phyloP scores from a whole-genome alignment of 2,329 filamentous ascomycete species.

The Fusarium stilboides region DNA sequence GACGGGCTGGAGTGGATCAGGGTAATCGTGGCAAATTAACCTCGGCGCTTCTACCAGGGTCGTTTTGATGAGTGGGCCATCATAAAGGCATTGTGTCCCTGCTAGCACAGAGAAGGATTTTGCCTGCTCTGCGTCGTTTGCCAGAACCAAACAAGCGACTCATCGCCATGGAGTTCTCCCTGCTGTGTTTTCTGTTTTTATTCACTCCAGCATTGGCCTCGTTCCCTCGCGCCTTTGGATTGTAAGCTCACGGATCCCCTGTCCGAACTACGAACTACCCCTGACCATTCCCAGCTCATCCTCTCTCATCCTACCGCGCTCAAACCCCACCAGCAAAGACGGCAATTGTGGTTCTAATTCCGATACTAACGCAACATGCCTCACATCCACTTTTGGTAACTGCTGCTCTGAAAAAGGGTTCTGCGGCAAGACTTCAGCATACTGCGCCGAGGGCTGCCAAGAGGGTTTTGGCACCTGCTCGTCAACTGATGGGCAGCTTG shows the following conservation, averaged over 20 bases:
- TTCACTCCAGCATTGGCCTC: background rate
- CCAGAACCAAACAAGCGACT: background rate
- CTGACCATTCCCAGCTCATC: slow-evolving; percentile 9
- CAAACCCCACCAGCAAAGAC: slow-evolving; percentile 21
- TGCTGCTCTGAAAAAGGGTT: slow-evolving; percentile 21
- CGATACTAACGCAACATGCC: slow-evolving; percentile 26
- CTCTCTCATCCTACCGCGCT: slow-evolving; percentile 12
- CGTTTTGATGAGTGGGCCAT: slow-evolving; percentile 6
- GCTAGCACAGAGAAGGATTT: background rate
- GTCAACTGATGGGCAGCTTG: slow-evolving; percentile 8
- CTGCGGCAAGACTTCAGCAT: slow-evolving; percentile 25
- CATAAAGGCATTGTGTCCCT: slow-evolving; percentile 24
- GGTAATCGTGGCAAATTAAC: background rate
- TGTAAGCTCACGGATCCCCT: background rate
- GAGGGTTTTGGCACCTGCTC: slow-evolving; percentile 10
- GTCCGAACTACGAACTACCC: background rate
- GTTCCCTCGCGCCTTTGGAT: background rate
- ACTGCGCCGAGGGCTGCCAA: slow-evolving; percentile 22
- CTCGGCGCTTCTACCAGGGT: slow-evolving; percentile 7
- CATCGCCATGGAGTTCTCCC: slow-evolving; percentile 10
- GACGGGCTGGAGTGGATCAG: background rate
- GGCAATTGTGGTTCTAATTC: slow-evolving; percentile 28
- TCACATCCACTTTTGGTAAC: slow-evolving; percentile 23
- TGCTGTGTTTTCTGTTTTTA: background rate
- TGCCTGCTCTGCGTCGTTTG: slow-evolving; percentile 11